Base-by-base conservation (phyloP, 169 alveolate genomes). In the Ichthyophthirius multifiliis region DNA sequence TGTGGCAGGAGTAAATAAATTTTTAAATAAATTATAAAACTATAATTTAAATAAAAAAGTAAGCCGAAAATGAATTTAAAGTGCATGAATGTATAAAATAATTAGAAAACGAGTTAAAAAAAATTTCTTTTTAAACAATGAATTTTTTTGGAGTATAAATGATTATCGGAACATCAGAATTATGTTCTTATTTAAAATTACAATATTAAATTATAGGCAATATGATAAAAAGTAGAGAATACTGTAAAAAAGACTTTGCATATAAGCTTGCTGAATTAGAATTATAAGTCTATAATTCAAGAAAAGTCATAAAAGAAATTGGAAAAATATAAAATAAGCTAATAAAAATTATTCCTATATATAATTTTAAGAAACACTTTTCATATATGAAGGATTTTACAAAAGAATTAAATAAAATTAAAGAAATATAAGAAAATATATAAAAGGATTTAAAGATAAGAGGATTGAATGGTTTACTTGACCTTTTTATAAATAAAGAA, bases 1-100 rank as follows among this genome's bases (percentile, higher is more conserved):
- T 55, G 31, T 55, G 9, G 71, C 71, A 55, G 71, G 71, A 27
- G 71, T 55, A 55, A 55, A 47, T 47, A 15, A n/a, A 20, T 55
- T 27, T 15, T 3, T 5, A 4, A 18, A 18, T 10, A 15, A 6
- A 3, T 23, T 4, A 55, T 20, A 15, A 13, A 16, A 10, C 27
- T 47, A 2, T 55, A 55, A 15, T 55, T 5, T 10, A 27, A 12
- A 48, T 27, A 1, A 48, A 45, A 48, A 15, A 55, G 71, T 7
- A 55, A 55, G 71, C 71, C 7, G 71, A 55, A 55, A 55, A 55
- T 7, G 71, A 55, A 5, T 55, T 55, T n/a, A 55, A 55, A 23
- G 71, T 55, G 23, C 71, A 55, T 55, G 71, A 55, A 27, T 13
- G 71, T 7, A 55, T 55, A 7, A 55, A 55, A 18, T 27, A 39